These are phyloP conservation scores for Coniochaeta sp. DNA, from an alignment of 2,329 filamentous ascomycete genomes.

Conservation along the genomic window DNA sequence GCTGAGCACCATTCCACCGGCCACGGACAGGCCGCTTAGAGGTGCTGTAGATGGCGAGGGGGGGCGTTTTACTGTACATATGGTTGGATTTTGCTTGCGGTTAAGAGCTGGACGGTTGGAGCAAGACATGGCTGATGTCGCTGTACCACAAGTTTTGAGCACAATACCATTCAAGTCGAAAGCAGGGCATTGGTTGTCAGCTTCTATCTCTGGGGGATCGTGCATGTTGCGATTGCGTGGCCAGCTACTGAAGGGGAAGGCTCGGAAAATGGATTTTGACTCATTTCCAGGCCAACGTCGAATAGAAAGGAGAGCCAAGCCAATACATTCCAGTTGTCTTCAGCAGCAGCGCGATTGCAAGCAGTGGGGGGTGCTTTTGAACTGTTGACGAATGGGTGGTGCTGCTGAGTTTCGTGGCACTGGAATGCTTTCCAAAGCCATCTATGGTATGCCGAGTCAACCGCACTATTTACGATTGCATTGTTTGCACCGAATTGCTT, in stretches of 20 bases:
- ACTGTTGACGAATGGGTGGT: not conserved
- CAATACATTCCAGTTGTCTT: not conserved
- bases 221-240: not conserved
- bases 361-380: no score
- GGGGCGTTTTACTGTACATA: not conserved
- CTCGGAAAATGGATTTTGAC: not conserved
- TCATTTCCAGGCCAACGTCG: not conserved
- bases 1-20: conserved; percentile 48
- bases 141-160: not conserved
- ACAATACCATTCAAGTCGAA: not conserved
- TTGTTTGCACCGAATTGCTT: not conserved
- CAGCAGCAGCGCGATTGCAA: not conserved
- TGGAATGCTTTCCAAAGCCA: not conserved
- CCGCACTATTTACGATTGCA: not conserved
- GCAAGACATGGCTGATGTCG: not conserved
- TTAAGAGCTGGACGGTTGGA: not conserved
- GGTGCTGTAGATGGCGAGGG: not conserved
- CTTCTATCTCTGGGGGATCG: not conserved
- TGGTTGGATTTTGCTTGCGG: not conserved
- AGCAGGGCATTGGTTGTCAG: not conserved
- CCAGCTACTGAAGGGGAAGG: not conserved
- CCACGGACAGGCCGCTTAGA: not conserved
- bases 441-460: not conserved
- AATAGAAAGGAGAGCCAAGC: not conserved
- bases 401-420: not conserved